Evolutionary conservation across 2,329 filamentous ascomycete genomes (phyloP), one percentile per base, ranked within the genome.

Genomic region (Hypoxylon sp.): DNA sequence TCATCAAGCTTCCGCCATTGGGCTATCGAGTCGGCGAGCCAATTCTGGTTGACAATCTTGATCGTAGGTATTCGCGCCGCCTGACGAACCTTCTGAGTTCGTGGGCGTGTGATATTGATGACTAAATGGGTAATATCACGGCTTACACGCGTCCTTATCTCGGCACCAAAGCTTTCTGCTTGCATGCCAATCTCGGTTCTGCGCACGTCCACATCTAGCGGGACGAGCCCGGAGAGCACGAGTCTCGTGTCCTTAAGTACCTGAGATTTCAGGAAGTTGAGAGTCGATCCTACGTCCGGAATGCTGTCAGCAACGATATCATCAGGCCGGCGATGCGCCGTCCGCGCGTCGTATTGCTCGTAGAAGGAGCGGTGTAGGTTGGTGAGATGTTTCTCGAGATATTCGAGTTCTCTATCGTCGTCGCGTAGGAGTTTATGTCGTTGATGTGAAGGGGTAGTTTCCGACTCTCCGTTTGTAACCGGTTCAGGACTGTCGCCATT

Each of bases 21-120:
- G 26, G 90, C 91, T 70, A 98, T 89, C 61, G 91, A 97, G 73
- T 94, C 92, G 33, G 91, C 86, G 31, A 99, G 88, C 96, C 96
- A 99, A 74, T 93, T 90, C 59, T 94, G 92, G 73, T 91, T 94
- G 52, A 99, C 96, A 65, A 99, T 97, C 78, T 94, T 94, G 80
- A 98, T 92, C 57, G 89, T 88, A 0, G 91, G 85, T 61, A 94
- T 92, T 70, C 90, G 89, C 13, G 92, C 91, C 0, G 96, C 96
- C 79, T 94, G 91, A 52, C 93, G 91, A 47, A 98, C 94, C 81
- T 99, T 99, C 59, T 93, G 91, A 0, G 96, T 98, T 22, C 94
- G 90, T 33, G 92, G 92, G 24, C 91, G 86, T 14, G 88, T 85
- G 17, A 88, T 89, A 57, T 88, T 91, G 8, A 92, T 90, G 2